Conservation (phyloP, 495 filamentous ascomycete genomes). For the Neurospora pannonica region DNA sequence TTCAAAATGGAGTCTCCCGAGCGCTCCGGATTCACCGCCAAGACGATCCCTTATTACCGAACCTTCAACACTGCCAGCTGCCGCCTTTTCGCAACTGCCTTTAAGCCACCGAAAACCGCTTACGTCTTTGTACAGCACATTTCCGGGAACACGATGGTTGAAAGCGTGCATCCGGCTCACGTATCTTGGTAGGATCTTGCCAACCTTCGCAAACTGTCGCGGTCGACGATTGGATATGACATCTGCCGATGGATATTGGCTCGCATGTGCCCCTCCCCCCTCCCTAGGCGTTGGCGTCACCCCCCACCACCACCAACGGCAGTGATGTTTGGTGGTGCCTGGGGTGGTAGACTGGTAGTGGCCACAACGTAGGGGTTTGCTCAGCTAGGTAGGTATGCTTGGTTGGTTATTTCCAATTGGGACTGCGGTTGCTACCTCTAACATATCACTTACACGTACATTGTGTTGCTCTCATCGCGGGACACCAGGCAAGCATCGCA, state of each 20-base stretch:
- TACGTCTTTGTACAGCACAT: neutral
- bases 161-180: neutral
- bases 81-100: neutral
- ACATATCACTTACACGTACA: neutral
- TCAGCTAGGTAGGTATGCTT: neutral
- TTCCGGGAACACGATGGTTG: neutral
- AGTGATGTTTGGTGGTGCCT: neutral
- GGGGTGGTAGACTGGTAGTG: neutral
- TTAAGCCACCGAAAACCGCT: neutral
- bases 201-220: neutral
- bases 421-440: neutral
- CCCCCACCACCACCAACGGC: constrained; percentile 5
- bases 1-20: neutral
- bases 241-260: constrained; percentile 23
- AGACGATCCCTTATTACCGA: neutral
- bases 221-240: constrained; percentile 20
- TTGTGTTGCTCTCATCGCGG: neutral
- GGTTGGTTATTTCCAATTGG: neutral
- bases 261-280: constrained; percentile 13
- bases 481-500: neutral
- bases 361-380: neutral
- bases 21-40: neutral
- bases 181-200: neutral
- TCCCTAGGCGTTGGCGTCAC: constrained; percentile 3
- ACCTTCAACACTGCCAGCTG: neutral